Evolutionary conservation across 2,329 filamentous ascomycete species (phyloP).

Genomic region (Ophiocordyceps unilateralis): DNA sequence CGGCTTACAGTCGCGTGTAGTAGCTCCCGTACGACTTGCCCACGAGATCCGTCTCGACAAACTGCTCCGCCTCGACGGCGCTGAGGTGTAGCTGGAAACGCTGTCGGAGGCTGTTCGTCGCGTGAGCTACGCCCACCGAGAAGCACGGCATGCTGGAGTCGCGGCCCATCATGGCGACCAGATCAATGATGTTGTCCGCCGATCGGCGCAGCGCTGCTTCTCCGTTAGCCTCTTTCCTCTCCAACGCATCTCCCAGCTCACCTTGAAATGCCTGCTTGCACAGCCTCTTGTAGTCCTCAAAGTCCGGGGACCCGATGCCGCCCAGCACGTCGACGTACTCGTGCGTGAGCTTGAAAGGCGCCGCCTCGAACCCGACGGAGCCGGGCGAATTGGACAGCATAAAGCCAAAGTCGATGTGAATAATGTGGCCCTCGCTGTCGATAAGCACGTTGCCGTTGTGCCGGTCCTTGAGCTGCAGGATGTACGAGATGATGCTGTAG

Average conservation of each 20-base stretch:
- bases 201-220: slow-evolving; percentile 52
- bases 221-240: neutral
- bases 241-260: slow-evolving; percentile 14
- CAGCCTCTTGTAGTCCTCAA: slow-evolving; percentile 57
- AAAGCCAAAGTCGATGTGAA: slow-evolving; percentile 82
- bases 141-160: slow-evolving; percentile 78
- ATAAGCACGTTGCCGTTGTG: slow-evolving; percentile 80
- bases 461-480: slow-evolving; percentile 70
- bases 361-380: slow-evolving; percentile 70
- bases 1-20: slow-evolving; percentile 62
- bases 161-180: slow-evolving; percentile 71
- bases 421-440: slow-evolving; percentile 71
- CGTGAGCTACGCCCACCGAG: slow-evolving; percentile 53
- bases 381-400: slow-evolving; percentile 80
- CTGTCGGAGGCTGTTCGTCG: slow-evolving; percentile 51
- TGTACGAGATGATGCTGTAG: slow-evolving; percentile 71
- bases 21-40: slow-evolving; percentile 73
- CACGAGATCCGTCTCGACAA: slow-evolving; percentile 65
- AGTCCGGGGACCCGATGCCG: slow-evolving; percentile 51
- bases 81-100: slow-evolving; percentile 71
- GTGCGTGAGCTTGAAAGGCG: slow-evolving; percentile 72
- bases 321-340: slow-evolving; percentile 76
- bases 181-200: slow-evolving; percentile 64
- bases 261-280: slow-evolving; percentile 76
- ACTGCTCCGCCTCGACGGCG: slow-evolving; percentile 63